Base-by-base conservation (phyloP, 2,329 filamentous ascomycete genomes). In the Cryoendolithus antarcticus region DNA sequence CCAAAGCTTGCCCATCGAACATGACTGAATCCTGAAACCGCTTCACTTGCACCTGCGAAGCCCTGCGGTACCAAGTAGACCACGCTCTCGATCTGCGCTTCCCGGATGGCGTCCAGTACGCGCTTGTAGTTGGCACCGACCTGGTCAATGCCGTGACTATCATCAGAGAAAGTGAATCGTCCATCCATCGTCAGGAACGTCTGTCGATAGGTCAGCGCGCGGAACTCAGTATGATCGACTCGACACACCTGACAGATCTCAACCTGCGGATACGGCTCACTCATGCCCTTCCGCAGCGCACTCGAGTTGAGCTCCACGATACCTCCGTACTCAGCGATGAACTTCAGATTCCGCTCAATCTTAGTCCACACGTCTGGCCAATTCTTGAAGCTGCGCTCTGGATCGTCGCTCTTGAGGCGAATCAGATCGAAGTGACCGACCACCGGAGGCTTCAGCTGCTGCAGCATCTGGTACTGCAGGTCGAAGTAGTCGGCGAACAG, bases 351-450 rank as follows among this genome's bases (percentile, higher is more conserved):
- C 41, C 88, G 70, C 50, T 73, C 48, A 24, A 93, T 72, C 54
- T 68, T 75, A 37, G 69, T 62, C 89, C 89, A 96, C 0, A 94
- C 82, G 1, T 15, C 32, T n/a, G 51, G 48, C 53, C 49, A 53
- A 6, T 48, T 43, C 37, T 38, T 45, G 42, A 57, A 56, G 46
- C 78, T 75, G 30, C 72, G 60, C 35, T 72, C 73, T 0, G 82
- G 80, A 12, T 82, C 69, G 41, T 76, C 72, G 51, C 82, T 86
- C 58, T 91, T 70, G 46, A 98, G 64, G 9, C 89, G 71, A 39
- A 96, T 81, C 12, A 98, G 74, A 62, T 98, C 91, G 58, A 98
- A 93, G 63, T 98, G 91, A 0, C 88, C 91, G 3, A 98, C 80
- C 9, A 98, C 71, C 6, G 75, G 74, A 27, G 91, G 91, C 49